A percentile compares a stretch with the other conserved stretches of the same genome.
These are phyloP conservation scores for Pseudogymnoascus sp. DNA, from an alignment of 2,329 filamentous ascomycete species.

Conservation along the genomic window DNA sequence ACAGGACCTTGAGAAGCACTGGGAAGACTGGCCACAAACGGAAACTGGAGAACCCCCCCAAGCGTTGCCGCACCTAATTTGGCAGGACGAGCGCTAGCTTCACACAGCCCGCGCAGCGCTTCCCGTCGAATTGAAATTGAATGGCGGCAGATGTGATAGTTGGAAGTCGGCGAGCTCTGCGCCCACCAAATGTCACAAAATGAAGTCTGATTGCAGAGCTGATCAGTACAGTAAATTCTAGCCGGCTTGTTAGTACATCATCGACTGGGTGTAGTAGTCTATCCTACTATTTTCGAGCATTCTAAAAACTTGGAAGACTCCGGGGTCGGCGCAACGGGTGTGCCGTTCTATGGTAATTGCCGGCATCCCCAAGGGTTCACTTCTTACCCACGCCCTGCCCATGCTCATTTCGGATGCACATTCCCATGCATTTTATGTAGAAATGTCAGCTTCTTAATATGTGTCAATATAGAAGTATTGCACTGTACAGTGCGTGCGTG, in stretches of 20 bases:
- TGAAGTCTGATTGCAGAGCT: not conserved
- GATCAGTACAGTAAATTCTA: not conserved
- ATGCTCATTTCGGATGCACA: not conserved
- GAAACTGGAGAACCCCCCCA: not conserved
- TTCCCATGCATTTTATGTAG: not conserved
- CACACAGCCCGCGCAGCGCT: not conserved
- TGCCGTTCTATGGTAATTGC: not conserved
- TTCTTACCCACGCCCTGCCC: not conserved
- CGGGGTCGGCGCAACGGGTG: not conserved
- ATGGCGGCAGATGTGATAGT: not conserved
- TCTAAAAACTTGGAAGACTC: not conserved
- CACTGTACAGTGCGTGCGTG: not conserved
- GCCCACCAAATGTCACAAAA: not conserved
- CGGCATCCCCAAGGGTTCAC: not conserved
- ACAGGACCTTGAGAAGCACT: not conserved
- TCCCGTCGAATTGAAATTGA: not conserved
- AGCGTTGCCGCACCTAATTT: not conserved
- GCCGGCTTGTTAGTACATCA: not conserved
- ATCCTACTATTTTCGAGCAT: not conserved
- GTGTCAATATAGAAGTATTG: not conserved
- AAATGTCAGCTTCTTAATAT: not conserved
- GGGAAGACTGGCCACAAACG: not conserved
- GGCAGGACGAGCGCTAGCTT: not conserved
- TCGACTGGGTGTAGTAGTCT: not conserved
- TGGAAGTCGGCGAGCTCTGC: not conserved